Evolutionary conservation across 2,329 filamentous ascomycete genomes (phyloP), one percentile per base, ranked within the genome.

Genomic region (Amylocarpus encephaloides): DNA sequence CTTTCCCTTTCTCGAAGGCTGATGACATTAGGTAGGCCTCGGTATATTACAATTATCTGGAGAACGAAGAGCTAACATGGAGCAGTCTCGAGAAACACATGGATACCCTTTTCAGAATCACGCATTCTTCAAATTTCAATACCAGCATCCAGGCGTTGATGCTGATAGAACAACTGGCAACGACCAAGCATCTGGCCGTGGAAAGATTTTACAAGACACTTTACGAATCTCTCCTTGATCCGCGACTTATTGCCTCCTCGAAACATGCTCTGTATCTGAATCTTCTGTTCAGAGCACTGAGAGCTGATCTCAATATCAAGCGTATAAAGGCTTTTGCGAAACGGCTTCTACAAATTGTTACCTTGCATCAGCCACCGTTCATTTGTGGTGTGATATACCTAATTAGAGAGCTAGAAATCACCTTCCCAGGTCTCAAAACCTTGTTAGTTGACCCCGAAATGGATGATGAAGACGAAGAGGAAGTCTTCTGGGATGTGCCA

Each of bases 121-220:
- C 93, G 0, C 93, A 98, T 70, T 97, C 92, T 1, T 89, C 92
- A 50, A 98, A 98, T 69, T 97, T 98, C 78, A 98, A 97, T 71
- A 98, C 93, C 1, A 93, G 90, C 65, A 88, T 98, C 34, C 93
- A 98, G 69, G 92, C 93, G 32, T 78, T 98, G 57, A 86, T 95
- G 71, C 75, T 98, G 43, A 94, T 98, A 58, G 93, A 97, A 66
- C 93, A 97, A 67, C 79, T 98, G 26, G 88, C 90, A 0, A 76
- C 83, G 1, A 80, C 84, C 2, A 89, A 93, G 66, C 85, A 91
- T 62, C 76, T 92, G 48, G 85, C 86, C 4, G 84, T 85, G 11
- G 93, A 98, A 63, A 81, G 93, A 53, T 98, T 95, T 72, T 98
- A 97, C 72, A 80, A 90, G 45, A 95, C 91, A 9, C 74, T 98